A percentile compares a stretch with the other conserved stretches of the same genome.
Conservation (phyloP, 768 basidiomycete species). For the Asterophora parasitica region DNA sequence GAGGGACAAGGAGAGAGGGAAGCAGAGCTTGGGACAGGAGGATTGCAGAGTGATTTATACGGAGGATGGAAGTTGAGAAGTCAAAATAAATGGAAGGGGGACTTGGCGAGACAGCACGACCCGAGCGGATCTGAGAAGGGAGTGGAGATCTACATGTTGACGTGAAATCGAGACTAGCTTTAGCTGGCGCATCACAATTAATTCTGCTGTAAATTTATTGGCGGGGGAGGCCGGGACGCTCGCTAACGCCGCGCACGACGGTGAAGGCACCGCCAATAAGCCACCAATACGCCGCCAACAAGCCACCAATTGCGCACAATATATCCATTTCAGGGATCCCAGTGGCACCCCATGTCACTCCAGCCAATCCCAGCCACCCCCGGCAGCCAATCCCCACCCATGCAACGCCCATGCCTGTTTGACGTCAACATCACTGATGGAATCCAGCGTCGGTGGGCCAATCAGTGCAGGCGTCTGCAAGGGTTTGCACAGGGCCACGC, state of each 20-base stretch:
- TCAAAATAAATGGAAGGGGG: conserved; percentile 27
- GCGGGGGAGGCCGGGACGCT: no score
- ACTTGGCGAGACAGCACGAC: no score
- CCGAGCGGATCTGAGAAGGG: conserved; percentile 36
- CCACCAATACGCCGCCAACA: no score
- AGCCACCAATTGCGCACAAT: no score
- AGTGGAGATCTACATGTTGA: conserved; percentile 33
- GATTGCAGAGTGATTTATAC: conserved; percentile 28
- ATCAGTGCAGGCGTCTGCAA: conserved; percentile 5
- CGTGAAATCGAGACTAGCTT: conserved; percentile 15
- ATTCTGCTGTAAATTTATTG: no score
- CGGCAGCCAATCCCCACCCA: conserved; percentile 6
- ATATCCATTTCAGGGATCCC: no score
- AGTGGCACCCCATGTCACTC: no score
- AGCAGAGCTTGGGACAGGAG: conserved; percentile 20
- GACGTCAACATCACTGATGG: conserved; percentile 9
- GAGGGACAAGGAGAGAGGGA: conserved; percentile 15
- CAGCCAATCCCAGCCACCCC: no score
- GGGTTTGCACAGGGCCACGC: no score
- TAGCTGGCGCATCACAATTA: conserved; percentile 9
- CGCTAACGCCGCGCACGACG: no score
- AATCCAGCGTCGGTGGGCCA: conserved; percentile 7
- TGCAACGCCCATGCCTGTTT: no score
- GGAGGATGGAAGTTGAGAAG: conserved; percentile 27
- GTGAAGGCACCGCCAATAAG: no score